These are phyloP conservation scores for Dunaliella sp. DNA, from an alignment of 139 green algal species.

Conservation along the genomic window DNA sequence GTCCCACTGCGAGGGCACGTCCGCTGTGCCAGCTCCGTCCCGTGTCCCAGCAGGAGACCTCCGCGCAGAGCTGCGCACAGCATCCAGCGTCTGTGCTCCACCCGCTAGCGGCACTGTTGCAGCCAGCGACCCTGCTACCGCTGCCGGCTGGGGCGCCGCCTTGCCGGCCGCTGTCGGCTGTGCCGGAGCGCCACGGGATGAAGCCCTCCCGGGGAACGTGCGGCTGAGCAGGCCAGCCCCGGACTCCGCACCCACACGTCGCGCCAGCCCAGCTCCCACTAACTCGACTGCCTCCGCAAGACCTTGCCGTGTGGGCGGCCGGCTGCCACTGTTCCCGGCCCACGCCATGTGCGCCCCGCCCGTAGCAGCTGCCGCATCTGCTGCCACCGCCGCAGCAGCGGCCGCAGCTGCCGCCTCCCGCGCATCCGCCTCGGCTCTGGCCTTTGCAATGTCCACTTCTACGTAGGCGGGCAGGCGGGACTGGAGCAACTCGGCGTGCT, in stretches of 20 bases:
- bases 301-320: conserved; percentile 14
- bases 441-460: not conserved
- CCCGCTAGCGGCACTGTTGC: not conserved
- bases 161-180: too few relatives aligned
- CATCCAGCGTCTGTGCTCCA: too few relatives aligned
- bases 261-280: conserved; percentile 7
- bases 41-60: too few relatives aligned
- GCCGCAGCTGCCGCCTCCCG: not conserved
- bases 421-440: not conserved
- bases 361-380: not conserved
- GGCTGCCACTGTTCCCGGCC: not conserved
- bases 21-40: too few relatives aligned
- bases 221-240: not conserved
- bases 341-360: not conserved
- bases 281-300: conserved; percentile 8
- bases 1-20: not conserved
- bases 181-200: not conserved
- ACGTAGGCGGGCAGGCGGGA: not conserved
- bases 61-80: too few relatives aligned
- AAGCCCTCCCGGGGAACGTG: not conserved
- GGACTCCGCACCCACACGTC: not conserved
- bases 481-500: not conserved
- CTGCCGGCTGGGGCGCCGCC: not conserved
- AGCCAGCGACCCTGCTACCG: not conserved
- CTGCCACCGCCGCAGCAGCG: conserved; percentile 2